Conservation (phyloP, 106 monocot species). For the Triglochin maritima region DNA sequence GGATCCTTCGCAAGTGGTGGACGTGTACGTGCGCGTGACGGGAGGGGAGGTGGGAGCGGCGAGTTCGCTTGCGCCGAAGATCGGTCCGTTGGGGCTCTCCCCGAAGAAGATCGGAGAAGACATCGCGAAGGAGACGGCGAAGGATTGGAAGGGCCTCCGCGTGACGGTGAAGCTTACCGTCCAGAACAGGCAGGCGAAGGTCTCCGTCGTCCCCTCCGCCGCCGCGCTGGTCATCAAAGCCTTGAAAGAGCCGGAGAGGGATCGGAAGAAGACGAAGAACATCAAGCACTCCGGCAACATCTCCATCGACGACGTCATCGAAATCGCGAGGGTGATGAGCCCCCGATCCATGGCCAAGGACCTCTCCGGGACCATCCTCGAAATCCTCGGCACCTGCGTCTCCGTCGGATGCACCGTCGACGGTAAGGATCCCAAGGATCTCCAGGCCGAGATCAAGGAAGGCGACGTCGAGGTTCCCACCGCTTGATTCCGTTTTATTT, state of each 20-base stretch:
- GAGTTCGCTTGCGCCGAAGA: slow-evolving; percentile 52
- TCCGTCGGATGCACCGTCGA: slow-evolving; percentile 61
- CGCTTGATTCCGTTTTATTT: neutral
- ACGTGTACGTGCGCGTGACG: slow-evolving; percentile 59
- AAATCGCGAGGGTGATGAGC: slow-evolving; percentile 46
- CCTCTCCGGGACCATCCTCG: slow-evolving; percentile 39
- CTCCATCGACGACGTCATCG: slow-evolving; percentile 50
- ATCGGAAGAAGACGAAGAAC: slow-evolving; percentile 58
- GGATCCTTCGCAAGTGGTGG: slow-evolving; percentile 48
- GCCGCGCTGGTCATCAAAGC: slow-evolving; percentile 61
- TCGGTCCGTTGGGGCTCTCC: slow-evolving; percentile 54
- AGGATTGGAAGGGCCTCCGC: slow-evolving; percentile 67
- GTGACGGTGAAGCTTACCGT: slow-evolving; percentile 66
- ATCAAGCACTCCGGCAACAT: slow-evolving; percentile 64
- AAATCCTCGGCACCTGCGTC: slow-evolving; percentile 64
- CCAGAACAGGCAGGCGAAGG: slow-evolving; percentile 65
- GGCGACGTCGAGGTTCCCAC: slow-evolving; percentile 42
- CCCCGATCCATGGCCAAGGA: slow-evolving; percentile 67
- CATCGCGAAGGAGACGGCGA: slow-evolving; percentile 63
- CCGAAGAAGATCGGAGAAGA: slow-evolving; percentile 68
- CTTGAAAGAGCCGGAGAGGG: slow-evolving; percentile 58
- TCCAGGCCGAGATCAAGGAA: slow-evolving; percentile 37
- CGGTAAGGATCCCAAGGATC: slow-evolving; percentile 58
- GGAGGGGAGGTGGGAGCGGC: slow-evolving; percentile 67
- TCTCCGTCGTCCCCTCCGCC: slow-evolving; percentile 52